phyloP scores from a whole-genome alignment of 108 stramenopile genomes.

The Discostella stelligeroides region DNA sequence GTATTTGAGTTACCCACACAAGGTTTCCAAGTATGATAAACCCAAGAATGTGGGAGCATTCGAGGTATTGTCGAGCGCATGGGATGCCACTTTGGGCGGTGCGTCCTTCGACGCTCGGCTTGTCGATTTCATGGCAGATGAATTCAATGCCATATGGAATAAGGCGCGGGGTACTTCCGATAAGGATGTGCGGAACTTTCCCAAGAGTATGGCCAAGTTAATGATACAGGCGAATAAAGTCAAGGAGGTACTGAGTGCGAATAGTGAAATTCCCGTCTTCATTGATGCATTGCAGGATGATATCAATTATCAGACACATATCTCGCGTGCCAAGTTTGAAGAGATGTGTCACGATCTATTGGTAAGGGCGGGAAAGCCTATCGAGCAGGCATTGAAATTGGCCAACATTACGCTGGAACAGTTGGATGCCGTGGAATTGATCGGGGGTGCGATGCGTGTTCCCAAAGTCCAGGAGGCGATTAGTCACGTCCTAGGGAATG shows the following conservation, averaged over 20 bases:
- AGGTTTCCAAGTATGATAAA: slow-evolving; percentile 70
- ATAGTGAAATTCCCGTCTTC: slow-evolving; percentile 93
- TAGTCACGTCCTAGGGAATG: slow-evolving; percentile 49
- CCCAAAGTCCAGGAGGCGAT: slow-evolving; percentile 92
- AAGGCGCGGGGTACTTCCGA: slow-evolving; percentile 54
- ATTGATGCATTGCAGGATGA: slow-evolving; percentile 95
- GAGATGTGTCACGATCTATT: slow-evolving; percentile 82
- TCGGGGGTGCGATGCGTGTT: slow-evolving; percentile 98
- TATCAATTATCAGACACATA: slow-evolving; percentile 77
- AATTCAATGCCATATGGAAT: slow-evolving; percentile 91
- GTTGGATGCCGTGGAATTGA: slow-evolving; percentile 92
- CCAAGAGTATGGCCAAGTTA: slow-evolving; percentile 95
- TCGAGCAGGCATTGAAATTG: slow-evolving; percentile 66
- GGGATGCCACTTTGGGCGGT: slow-evolving; percentile 95
- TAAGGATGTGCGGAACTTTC: slow-evolving; percentile 80
- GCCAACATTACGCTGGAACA: slow-evolving; percentile 89
- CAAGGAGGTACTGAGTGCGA: slow-evolving; percentile 98
- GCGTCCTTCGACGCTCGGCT: slow-evolving; percentile 85
- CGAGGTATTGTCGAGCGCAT: slow-evolving; percentile 92
- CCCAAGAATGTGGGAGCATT: slow-evolving; percentile 92
- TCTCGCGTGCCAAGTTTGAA: slow-evolving; percentile 91
- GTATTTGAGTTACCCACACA: slow-evolving; percentile 73
- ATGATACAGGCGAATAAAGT: slow-evolving; percentile 96
- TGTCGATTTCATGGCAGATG: slow-evolving; percentile 91
- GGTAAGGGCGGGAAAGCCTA: slow-evolving; percentile 81